These are phyloP conservation scores for Podaxis rugospora DNA, from an alignment of 768 basidiomycete species.

Conservation along the genomic window DNA sequence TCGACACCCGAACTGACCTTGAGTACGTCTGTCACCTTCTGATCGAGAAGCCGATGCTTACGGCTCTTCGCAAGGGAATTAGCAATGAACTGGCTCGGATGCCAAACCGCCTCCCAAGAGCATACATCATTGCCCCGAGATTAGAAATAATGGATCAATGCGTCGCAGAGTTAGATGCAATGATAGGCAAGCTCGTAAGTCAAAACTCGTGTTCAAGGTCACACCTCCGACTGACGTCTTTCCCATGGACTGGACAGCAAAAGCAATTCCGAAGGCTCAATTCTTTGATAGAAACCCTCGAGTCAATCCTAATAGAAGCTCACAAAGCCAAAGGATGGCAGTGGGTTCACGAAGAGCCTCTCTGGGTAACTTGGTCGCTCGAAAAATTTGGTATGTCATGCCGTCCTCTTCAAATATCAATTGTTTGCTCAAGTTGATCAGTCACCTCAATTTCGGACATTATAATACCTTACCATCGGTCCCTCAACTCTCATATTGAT, in stretches of 20 bases:
- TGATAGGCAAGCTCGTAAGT: constrained; percentile 65
- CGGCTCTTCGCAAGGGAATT: constrained; percentile 10
- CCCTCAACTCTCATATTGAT: constrained; percentile 50
- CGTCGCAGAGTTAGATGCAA: constrained; percentile 52
- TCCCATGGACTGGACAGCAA: constrained; percentile 35
- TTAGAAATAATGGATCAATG: constrained; percentile 64
- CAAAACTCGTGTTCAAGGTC: not conserved
- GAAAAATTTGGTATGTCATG: constrained; percentile 64
- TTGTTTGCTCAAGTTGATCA: constrained; percentile 19
- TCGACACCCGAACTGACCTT: constrained; percentile 79
- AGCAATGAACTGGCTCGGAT: constrained; percentile 64
- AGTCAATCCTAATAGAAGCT: constrained; percentile 62
- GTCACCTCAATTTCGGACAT: constrained; percentile 54
- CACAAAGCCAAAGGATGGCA: constrained; percentile 65
- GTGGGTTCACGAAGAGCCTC: constrained; percentile 66
- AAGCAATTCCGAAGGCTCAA: constrained; percentile 71
- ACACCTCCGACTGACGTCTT: not conserved
- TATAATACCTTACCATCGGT: constrained; percentile 62
- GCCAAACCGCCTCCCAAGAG: constrained; percentile 51
- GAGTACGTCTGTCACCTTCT: constrained; percentile 49
- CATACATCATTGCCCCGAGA: constrained; percentile 60
- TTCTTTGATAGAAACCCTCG: constrained; percentile 57
- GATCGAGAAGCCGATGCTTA: not conserved
- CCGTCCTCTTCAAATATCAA: not conserved
- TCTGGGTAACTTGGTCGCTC: constrained; percentile 82